Base-by-base conservation (phyloP, 2,329 filamentous ascomycete species). In the Magnaporthiopsis rhizophila region DNA sequence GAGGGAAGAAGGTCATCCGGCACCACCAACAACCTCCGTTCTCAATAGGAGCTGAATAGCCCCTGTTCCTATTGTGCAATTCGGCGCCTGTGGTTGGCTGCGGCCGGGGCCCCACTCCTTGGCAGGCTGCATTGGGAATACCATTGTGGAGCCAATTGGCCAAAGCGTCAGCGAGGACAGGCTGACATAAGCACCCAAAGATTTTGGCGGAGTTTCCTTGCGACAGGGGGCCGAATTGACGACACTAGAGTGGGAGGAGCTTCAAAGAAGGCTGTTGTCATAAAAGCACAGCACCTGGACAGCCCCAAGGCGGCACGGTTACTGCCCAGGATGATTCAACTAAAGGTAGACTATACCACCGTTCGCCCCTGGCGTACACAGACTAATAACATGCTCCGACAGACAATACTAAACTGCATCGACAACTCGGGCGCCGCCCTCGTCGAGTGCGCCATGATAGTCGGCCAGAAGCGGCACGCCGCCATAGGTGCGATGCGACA, bases 371-470 rank as follows among this genome's bases (percentile, higher is more conserved):
- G 7, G 32, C 5, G 12, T 24, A 50, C 38, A 24, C 3, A 3
- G n/a, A 7, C 36, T 62, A 13, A 50, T 9, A 8, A 30, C 28
- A 15, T 18, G 24, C 26, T 24, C 21, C 53, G 5, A 0, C 70
- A 97, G 95, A 90, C 93, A 75, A 92, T 99, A 86, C 86, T 99
- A 72, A 97, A 95, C 80, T 98, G 95, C 88, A 98, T 99, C 86
- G 95, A 99, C 89, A 99, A 97, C 83, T 98, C 95, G 69, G 95
- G 95, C 75, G 95, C 95, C 71, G 93, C 95, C 72, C 84, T 99
- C 70, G 95, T 98, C 79, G 95, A 99, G 81, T 99, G 95, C 80
- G 91, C 90, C 76, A 89, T 94, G 75, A 90, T 98, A 68, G 82
- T 99, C 72, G 91, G 91, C 74, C 95, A 94, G 81, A 96, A 97